Percentiles rank a stretch among this genome's conserved stretches.
Evolutionary conservation across 768 basidiomycete species (phyloP).

Genomic region (Chlorophyllum brunneum): DNA sequence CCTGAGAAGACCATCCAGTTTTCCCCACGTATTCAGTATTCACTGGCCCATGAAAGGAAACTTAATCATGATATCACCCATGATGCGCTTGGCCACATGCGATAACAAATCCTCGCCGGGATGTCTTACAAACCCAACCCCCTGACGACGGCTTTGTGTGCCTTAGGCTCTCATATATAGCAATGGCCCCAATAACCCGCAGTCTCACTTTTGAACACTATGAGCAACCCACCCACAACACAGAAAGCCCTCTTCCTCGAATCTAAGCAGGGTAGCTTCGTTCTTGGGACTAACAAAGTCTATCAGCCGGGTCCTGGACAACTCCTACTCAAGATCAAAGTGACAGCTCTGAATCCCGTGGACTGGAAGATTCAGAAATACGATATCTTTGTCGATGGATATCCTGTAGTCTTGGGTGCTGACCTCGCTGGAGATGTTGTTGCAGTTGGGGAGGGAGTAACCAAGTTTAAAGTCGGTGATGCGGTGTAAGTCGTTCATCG

Average conservation of each 20-base stretch:
- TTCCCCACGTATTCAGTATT: too few species aligned
- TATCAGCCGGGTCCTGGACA: constrained; percentile 32
- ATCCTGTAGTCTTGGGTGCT: constrained; percentile 42
- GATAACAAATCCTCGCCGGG: too few species aligned
- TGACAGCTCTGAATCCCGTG: constrained; percentile 42
- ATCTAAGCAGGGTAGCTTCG: constrained; percentile 17
- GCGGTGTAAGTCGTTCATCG: constrained; percentile 38
- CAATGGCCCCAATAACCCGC: too few species aligned
- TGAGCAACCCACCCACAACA: not conserved
- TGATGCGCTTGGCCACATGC: too few species aligned
- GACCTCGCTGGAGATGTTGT: constrained; percentile 52
- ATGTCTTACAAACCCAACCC: too few species aligned
- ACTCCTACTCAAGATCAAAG: constrained; percentile 36
- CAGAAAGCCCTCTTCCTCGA: constrained; percentile 25
- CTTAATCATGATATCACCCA: too few species aligned
- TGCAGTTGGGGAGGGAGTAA: constrained; percentile 48
- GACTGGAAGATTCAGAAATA: constrained; percentile 49
- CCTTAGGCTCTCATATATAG: too few species aligned
- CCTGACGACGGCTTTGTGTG: too few species aligned
- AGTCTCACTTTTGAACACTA: too few species aligned
- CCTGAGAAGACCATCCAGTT: too few species aligned
- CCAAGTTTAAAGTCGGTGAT: constrained; percentile 46
- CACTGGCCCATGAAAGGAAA: too few species aligned
- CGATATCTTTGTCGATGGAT: constrained; percentile 33
- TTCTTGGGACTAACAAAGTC: constrained; percentile 13